Evolutionary conservation across 352 stramenopile genomes (phyloP), one percentile per base, ranked within the genome.

Genomic region (Phytophthora pinifolia): DNA sequence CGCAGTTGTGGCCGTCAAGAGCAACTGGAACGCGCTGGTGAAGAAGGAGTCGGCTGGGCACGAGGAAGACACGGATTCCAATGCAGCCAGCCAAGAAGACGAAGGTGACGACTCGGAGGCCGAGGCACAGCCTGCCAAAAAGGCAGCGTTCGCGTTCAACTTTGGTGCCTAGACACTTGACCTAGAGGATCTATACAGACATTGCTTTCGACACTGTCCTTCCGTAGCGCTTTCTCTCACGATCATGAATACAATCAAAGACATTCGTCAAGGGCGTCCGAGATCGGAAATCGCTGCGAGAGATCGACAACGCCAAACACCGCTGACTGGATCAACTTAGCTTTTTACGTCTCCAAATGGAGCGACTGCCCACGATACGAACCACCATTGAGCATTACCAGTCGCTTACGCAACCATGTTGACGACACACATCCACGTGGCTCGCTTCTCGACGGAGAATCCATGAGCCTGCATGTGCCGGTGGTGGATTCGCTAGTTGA

Each of bases 1-100:
- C 17, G 71, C 59, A 4, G 67, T 83, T 14, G 70, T 67, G 9
- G 58, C 72, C 49, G 47, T 67, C 29, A 69, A 68, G 51, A 78
- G 64, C 46, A 74, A 69, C 36, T 78, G 73, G 70, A 76, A 78
- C 29, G 61, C 67, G 32, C 42, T 83, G 37, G 64, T 51, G 17
- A 74, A 59, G 39, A 37, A 22, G n/a, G 44, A 62, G 29, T 39
- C 48, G 45, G 36, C 51, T 36, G 36, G 45, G 18, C 17, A 51
- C 9, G 52, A 65, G 20, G 38, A 54, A 13, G 50, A 59, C 9
- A 32, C 12, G 17, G 48, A 62, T 35, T 57, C 57, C 12, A 59
- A 54, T 18, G 36, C 43, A 2, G 41, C 71, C 0, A 62, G 61
- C 3, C 43, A 66, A 14, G 45, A 64, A 8, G n/a, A n/a, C n/a